These are phyloP conservation scores for Dictyostelium intermedium DNA, from an alignment of 78 protist species.

Conservation along the genomic window DNA sequence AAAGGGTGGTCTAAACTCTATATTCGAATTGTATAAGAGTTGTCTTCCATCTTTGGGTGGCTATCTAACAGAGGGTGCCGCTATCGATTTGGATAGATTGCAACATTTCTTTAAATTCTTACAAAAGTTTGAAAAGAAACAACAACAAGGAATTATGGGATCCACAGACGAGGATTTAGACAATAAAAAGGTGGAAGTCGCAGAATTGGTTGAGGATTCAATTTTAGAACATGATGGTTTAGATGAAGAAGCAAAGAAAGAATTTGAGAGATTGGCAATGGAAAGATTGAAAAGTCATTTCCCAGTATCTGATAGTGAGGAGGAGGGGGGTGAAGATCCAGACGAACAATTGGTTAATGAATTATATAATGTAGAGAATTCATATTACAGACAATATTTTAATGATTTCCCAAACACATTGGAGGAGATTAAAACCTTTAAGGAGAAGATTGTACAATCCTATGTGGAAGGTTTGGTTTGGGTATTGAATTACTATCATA, in stretches of 20 bases:
- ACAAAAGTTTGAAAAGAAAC: conserved; percentile 52
- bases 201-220: background rate
- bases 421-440: background rate
- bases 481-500: conserved; percentile 95
- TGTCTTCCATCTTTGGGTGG: conserved; percentile 85
- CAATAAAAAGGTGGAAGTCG: background rate
- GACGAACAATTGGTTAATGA: background rate
- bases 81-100: conserved; percentile 62
- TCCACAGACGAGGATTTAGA: background rate
- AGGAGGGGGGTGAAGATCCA: background rate
- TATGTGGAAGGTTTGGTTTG: conserved; percentile 87
- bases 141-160: background rate
- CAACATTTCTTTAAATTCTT: conserved; percentile 60
- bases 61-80: conserved; percentile 90
- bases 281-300: conserved; percentile 43
- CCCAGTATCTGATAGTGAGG: background rate
- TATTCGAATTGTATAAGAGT: conserved; percentile 85
- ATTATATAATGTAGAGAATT: background rate
- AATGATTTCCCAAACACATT: conserved; percentile 25
- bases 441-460: background rate
- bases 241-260: conserved; percentile 19
- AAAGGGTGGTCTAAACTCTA: conserved; percentile 93
- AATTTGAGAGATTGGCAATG: conserved; percentile 24
- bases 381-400: conserved; percentile 56
- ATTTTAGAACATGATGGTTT: conserved; percentile 2